Base-by-base conservation (phyloP, 257 asterid genomes). In the Capsicum baccatum region DNA sequence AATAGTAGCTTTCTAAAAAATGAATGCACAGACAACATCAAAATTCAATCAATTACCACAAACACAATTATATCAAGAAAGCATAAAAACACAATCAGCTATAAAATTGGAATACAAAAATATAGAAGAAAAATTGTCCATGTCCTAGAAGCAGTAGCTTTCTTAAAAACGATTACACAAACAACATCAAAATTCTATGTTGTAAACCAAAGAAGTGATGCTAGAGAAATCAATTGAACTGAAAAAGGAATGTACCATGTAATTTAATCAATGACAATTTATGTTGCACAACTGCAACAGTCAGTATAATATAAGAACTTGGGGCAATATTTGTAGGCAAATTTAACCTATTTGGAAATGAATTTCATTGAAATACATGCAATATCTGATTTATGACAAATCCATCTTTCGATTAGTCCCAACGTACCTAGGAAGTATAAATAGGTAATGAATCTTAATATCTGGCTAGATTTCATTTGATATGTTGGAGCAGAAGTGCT, bases 171-270 rank as follows among this genome's bases (percentile, higher is more conserved):
- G 21, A 21, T 21, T 21, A 21, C 21, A 21, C 21, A 21, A 21
- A 21, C 21, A 21, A 21, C 21, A 21, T 21, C 21, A 21, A 21
- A 96, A 84, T 89, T 96, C 99, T 16, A 91, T 90, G 90, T 95
- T 93, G 88, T 94, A 96, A 69, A 96, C 98, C 68, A 94, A 85
- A 79, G 97, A 89, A 62, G 97, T 93, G 91, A 96, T 92, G 85
- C 91, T 90, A 71, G 98, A 89, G 80, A 96, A 87, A 86, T 94
- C 99, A 88, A 94, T 96, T 73, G 99, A 96, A 90, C 99, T 96
- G 93, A 85, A 85, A 86, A 58, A 66, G 21, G 52, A 83, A 83
- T 82, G 58, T 79, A 19, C 79, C 57, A 50, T 82, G 39, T 73
- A 19, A 86, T 70, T 67, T 48, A 47, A 64, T 48, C 16, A 11